These are phyloP conservation scores for Juncus effusus DNA, from an alignment of 176 grass and related monocot species.

Conservation along the genomic window DNA sequence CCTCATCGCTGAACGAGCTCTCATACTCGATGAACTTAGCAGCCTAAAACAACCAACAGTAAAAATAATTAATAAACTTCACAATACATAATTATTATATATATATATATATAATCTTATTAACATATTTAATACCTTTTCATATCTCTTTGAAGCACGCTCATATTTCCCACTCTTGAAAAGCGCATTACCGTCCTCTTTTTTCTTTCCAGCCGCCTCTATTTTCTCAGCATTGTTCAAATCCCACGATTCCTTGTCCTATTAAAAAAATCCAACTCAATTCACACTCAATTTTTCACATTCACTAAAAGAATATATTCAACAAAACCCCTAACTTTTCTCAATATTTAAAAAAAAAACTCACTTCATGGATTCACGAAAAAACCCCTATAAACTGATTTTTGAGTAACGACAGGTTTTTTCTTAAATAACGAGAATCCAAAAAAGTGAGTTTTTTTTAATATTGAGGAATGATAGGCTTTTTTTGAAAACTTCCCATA, in stretches of 20 bases:
- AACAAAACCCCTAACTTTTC: too few relatives aligned
- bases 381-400: too few relatives aligned
- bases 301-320: too few relatives aligned
- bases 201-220: constrained; percentile 72
- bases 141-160: constrained; percentile 82
- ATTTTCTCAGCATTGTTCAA: constrained; percentile 91
- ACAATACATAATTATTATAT: not conserved
- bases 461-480: too few relatives aligned
- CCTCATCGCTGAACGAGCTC: constrained; percentile 79
- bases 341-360: too few relatives aligned
- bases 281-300: too few relatives aligned
- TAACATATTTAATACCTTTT: constrained; percentile 49
- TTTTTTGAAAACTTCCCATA: too few relatives aligned
- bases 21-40: constrained; percentile 75
- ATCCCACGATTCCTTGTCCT: constrained; percentile 98
- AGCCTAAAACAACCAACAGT: constrained; percentile 42
- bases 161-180: constrained; percentile 78
- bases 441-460: too few relatives aligned
- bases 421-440: too few relatives aligned
- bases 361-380: too few relatives aligned
- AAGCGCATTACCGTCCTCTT: constrained; percentile 81
- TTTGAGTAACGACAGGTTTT: too few relatives aligned
- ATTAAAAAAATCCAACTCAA: not conserved
- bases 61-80: not conserved
- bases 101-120: too few relatives aligned